A percentile compares a stretch with the other conserved stretches of the same genome.
These are phyloP conservation scores for Berberis vulgaris DNA, from an alignment of 164 flowering plant species.

Conservation along the genomic window DNA sequence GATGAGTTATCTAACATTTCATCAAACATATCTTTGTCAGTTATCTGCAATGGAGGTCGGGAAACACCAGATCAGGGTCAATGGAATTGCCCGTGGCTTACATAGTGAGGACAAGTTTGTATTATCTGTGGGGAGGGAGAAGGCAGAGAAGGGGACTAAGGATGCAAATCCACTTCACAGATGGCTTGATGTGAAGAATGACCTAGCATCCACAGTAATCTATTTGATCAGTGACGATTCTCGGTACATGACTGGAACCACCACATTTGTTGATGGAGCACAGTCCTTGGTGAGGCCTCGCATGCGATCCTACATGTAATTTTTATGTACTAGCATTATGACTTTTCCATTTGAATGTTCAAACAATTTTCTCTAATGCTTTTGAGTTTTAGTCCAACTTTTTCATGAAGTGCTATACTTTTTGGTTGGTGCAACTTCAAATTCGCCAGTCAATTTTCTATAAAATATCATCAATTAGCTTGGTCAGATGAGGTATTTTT, in stretches of 20 bases:
- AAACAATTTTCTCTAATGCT: no score
- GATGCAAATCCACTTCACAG: constrained; percentile 55
- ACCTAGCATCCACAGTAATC: constrained; percentile 66
- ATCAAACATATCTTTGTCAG: constrained; percentile 20
- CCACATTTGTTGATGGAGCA: constrained; percentile 77
- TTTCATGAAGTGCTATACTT: no score
- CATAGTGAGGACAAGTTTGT: constrained; percentile 65
- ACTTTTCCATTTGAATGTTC: not conserved
- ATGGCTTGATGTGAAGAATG: constrained; percentile 82
- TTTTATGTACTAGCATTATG: not conserved
- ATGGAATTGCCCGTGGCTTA: constrained; percentile 70
- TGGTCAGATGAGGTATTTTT: no score
- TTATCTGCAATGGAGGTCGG: constrained; percentile 70
- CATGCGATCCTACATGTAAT: constrained; percentile 78
- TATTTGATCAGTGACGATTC: constrained; percentile 79
- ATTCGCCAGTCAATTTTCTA: no score
- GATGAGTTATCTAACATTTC: not conserved
- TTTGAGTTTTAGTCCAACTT: no score
- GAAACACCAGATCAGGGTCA: constrained; percentile 73
- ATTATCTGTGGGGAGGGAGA: constrained; percentile 50
- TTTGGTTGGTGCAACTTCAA: no score
- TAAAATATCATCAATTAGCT: no score
- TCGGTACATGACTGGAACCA: constrained; percentile 89
- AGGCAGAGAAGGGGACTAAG: constrained; percentile 49
- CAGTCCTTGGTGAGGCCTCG: constrained; percentile 85